Evolutionary conservation across 805 yeast genomes (phyloP).

Genomic region (Metschnikowia sp.): DNA sequence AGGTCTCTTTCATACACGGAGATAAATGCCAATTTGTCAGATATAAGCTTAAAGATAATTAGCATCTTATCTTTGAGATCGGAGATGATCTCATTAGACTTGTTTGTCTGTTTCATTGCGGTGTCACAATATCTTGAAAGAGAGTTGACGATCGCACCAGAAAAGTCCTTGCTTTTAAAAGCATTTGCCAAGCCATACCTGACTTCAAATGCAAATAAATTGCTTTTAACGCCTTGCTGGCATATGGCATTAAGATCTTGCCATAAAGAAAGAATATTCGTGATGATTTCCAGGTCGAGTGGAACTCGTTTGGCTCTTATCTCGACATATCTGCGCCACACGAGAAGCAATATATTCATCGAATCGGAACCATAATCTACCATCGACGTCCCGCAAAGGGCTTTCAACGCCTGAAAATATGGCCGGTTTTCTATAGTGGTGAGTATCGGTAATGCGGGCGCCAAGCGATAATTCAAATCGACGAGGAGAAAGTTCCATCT

Average conservation of each 20-base stretch:
- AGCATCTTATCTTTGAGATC: constrained; percentile 20
- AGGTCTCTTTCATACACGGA: constrained; percentile 31
- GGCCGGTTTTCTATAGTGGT: constrained; percentile 4
- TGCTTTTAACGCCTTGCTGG: constrained; percentile 7
- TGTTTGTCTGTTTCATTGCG: constrained; percentile 21
- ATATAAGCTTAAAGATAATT: constrained; percentile 30
- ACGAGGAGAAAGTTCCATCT: constrained; percentile 31
- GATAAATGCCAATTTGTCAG: constrained; percentile 33
- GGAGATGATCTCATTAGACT: constrained; percentile 11
- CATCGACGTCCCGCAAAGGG: constrained; percentile 18
- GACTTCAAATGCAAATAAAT: constrained; percentile 29
- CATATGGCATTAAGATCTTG: constrained; percentile 13
- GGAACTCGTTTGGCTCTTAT: background rate
- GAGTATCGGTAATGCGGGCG: constrained; percentile 21
- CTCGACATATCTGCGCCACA: constrained; percentile 24
- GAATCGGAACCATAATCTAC: constrained; percentile 22
- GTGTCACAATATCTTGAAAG: constrained; percentile 33
- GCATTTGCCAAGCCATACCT: constrained; percentile 27
- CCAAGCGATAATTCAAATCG: constrained; percentile 22
- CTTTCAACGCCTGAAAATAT: constrained; percentile 2
- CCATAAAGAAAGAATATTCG: constrained; percentile 16
- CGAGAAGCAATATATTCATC: constrained; percentile 17
- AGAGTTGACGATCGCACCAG: constrained; percentile 18
- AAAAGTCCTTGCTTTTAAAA: constrained; percentile 11
- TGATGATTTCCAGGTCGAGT: constrained; percentile 6